phyloP scores from a whole-genome alignment of 2,329 filamentous ascomycete species.

The Zymoseptoria ardabiliae region DNA sequence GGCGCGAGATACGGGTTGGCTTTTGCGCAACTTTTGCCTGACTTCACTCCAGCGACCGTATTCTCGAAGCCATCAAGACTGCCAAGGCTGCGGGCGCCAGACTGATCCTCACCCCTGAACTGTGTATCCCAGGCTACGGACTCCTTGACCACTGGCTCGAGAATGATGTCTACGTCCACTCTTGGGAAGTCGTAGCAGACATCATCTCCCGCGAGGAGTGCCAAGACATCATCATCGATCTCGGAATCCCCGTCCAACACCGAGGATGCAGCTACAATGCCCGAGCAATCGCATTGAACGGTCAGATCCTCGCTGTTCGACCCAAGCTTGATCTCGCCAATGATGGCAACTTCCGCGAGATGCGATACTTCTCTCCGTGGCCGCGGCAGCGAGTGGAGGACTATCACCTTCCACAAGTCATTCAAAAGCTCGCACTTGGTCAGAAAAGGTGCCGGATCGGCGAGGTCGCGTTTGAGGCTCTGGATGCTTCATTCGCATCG shows the following conservation, averaged over 20 bases:
- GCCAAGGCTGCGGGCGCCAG: slow-evolving; percentile 57
- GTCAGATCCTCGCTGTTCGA: slow-evolving; percentile 62
- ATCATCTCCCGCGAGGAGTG: slow-evolving; percentile 55
- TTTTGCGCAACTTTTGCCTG: not conserved
- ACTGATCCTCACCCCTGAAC: slow-evolving; percentile 44
- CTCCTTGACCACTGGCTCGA: slow-evolving; percentile 58
- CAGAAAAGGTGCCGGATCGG: slow-evolving; percentile 57
- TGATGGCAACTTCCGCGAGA: slow-evolving; percentile 53
- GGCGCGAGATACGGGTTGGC: not conserved
- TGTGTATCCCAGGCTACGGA: slow-evolving; percentile 55
- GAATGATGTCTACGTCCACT: slow-evolving; percentile 33
- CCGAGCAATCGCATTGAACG: slow-evolving; percentile 57
- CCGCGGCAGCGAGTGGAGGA: slow-evolving; percentile 53
- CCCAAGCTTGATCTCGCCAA: slow-evolving; percentile 67
- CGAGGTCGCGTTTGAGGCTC: slow-evolving; percentile 56
- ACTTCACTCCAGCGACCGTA: slow-evolving; percentile 38
- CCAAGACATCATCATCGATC: slow-evolving; percentile 56
- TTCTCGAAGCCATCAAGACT: slow-evolving; percentile 53
- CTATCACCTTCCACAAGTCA: slow-evolving; percentile 55
- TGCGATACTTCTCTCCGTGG: slow-evolving; percentile 57
- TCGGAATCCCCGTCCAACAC: slow-evolving; percentile 52
- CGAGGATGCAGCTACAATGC: slow-evolving; percentile 59
- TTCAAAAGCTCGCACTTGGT: slow-evolving; percentile 48
- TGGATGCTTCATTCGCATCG: slow-evolving; percentile 55
- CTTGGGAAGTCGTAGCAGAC: slow-evolving; percentile 54